Base-by-base conservation (phyloP, 2,329 filamentous ascomycete genomes). In the Trichoderma pleuroti region DNA sequence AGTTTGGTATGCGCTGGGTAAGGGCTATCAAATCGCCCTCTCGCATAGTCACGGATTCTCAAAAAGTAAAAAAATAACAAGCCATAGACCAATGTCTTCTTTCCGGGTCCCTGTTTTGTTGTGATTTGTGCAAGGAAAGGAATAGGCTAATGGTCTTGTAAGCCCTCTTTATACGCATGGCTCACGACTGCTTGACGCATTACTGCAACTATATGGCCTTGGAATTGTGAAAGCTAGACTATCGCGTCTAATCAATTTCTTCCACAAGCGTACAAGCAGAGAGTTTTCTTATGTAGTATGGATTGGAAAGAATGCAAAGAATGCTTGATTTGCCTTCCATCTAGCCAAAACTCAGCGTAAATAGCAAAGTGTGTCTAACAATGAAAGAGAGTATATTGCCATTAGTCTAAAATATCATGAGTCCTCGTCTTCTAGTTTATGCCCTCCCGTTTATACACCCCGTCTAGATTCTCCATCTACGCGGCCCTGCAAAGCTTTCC, bases 41-140 rank as follows among this genome's bases (percentile, higher is more conserved):
- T 62, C 26, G 66, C 70, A 69, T 68, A 60, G 57, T 71, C 64
- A 60, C 65, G 66, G 70, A 71, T 71, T 70, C 66, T 60, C 24
- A 71, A 71, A 60, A 60, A 49, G 11, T 0, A 39, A 71, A 63
- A 61, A 64, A 71, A 70, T 42, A 63, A 56, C 18, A 69, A 71
- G 59, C 64, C 64, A 71, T 71, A 71, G 70, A 71, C 70, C 18
- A 68, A 71, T 14, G 30, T 34, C 56, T 34, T 21, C 14, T 52
- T 49, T 21, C 5, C 8, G n/a, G 10, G 42, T 49, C 42, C n/a
- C 42, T 52, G 46, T 12, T 24, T 24, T 21, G 1, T 12, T 52
- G 46, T 52, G 46, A 52, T 49, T 12, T 12, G 42, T 49, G 42
- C 11, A 24, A 24, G 11, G n/a, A 14, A 49, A 24, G 0, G n/a